phyloP scores from a whole-genome alignment of 73 alveolate genomes.

The Stentor roeselii region DNA sequence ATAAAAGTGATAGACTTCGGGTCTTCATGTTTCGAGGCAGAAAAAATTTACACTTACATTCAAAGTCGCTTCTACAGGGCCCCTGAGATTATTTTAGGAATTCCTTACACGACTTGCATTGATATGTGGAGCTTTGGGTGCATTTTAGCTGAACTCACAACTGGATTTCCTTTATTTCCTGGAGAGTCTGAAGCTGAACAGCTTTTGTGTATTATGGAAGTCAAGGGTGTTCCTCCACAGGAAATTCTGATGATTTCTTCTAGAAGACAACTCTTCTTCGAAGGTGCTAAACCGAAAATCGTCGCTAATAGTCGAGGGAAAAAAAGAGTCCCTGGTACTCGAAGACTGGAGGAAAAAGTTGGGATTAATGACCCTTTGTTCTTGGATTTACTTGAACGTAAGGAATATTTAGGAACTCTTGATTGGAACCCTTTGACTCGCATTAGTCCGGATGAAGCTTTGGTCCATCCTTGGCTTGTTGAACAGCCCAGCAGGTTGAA shows the following conservation, averaged over 20 bases:
- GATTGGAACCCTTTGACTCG: not conserved
- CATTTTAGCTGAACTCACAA: slow-evolving; percentile 77
- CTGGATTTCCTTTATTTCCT: slow-evolving; percentile 88
- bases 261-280: slow-evolving; percentile 47
- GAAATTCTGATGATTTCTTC: slow-evolving; percentile 57
- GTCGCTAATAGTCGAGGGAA: slow-evolving; percentile 12
- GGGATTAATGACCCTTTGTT: not conserved
- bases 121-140: slow-evolving; percentile 98
- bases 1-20: slow-evolving; percentile 84
- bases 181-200: slow-evolving; percentile 86
- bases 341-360: not conserved
- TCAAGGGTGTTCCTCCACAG: slow-evolving; percentile 77
- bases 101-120: slow-evolving; percentile 83
- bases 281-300: slow-evolving; percentile 33
- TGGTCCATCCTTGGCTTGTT: slow-evolving; percentile 23
- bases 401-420: not conserved
- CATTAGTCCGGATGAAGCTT: slow-evolving; percentile 21
- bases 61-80: slow-evolving; percentile 93
- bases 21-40: slow-evolving; percentile 66
- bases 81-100: slow-evolving; percentile 95
- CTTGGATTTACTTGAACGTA: slow-evolving; percentile 22
- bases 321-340: slow-evolving; percentile 18
- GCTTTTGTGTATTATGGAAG: slow-evolving; percentile 71
- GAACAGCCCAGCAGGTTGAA: not conserved
- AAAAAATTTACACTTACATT: slow-evolving; percentile 77